These are phyloP conservation scores for Protomyces gravidus DNA, from an alignment of 1,139 yeast species.

Conservation along the genomic window DNA sequence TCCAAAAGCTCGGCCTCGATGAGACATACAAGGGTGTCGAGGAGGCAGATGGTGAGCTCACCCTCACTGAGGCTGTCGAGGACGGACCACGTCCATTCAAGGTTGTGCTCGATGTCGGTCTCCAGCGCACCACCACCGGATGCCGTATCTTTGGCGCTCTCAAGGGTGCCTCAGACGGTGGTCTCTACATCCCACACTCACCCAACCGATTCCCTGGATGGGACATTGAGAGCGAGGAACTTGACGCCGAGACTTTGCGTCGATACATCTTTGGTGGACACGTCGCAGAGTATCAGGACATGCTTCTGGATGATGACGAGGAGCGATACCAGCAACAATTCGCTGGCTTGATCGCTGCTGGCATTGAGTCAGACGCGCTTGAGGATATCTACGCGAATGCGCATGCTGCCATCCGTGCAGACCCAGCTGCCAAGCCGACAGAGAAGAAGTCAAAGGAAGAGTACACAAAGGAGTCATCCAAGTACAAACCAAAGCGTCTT, in stretches of 20 bases:
- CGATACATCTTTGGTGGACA: conserved; percentile 99
- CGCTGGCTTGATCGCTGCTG: conserved; percentile 96
- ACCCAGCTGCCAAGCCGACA: conserved; percentile 78
- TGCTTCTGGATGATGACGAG: conserved; percentile 99
- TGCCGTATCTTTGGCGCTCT: conserved; percentile 99
- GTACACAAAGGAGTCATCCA: conserved; percentile 94
- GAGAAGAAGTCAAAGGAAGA: conserved; percentile 96
- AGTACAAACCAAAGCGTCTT: conserved; percentile 83
- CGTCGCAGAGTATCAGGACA: conserved; percentile 99
- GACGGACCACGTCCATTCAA: conserved; percentile 99
- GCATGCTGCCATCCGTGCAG: conserved; percentile 84
- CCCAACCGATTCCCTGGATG: conserved; percentile 99
- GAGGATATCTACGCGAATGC: conserved; percentile 96
- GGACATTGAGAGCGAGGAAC: conserved; percentile 98
- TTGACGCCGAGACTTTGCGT: conserved; percentile 96
- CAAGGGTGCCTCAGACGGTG: conserved; percentile 99
- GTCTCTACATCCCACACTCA: conserved; percentile 98
- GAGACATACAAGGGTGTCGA: conserved; percentile 98
- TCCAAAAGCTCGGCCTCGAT: conserved; percentile 96
- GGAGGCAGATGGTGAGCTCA: conserved; percentile 99
- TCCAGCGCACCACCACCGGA: conserved; percentile 99
- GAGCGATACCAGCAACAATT: conserved; percentile 96
- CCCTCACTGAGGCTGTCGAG: conserved; percentile 90
- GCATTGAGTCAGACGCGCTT: conserved; percentile 91
- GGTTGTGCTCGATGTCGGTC: conserved; percentile 98